These are phyloP conservation scores for Leccinellum luteum DNA, from an alignment of 768 basidiomycete species.

Conservation along the genomic window DNA sequence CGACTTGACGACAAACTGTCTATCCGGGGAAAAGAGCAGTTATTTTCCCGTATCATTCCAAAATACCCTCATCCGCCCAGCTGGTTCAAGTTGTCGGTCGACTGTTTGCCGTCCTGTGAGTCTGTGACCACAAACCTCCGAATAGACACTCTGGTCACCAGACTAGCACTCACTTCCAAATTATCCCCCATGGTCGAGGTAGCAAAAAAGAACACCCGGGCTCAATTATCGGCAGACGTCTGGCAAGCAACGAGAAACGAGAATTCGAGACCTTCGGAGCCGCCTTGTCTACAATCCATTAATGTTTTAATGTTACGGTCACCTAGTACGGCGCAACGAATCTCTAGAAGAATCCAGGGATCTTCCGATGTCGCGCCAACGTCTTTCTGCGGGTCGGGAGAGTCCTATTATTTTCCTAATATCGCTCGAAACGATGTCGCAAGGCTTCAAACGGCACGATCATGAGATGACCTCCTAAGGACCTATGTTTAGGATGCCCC, in stretches of 20 bases:
- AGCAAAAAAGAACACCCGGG: neutral
- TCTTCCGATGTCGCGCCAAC: neutral
- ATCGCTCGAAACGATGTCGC: neutral
- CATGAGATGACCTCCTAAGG: neutral
- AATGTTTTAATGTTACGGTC: neutral
- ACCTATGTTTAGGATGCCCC: constrained; percentile 9
- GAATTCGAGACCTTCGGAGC: neutral
- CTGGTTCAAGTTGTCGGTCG: neutral
- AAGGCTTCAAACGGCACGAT: neutral
- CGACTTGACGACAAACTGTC: neutral
- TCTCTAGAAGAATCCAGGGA: neutral
- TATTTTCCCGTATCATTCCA: neutral
- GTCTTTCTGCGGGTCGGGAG: neutral
- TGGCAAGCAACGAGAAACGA: neutral
- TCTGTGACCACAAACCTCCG: too few relatives aligned
- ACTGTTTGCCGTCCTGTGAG: too few relatives aligned
- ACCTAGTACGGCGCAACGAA: neutral
- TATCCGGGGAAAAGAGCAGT: neutral
- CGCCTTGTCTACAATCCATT: neutral
- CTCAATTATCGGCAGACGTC: neutral
- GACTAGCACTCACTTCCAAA: neutral
- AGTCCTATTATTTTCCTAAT: too few relatives aligned
- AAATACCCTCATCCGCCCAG: neutral
- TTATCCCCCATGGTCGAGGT: neutral
- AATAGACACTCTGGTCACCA: too few relatives aligned